Base-by-base conservation (phyloP, 768 basidiomycete genomes). In the Roridomyces roridus region DNA sequence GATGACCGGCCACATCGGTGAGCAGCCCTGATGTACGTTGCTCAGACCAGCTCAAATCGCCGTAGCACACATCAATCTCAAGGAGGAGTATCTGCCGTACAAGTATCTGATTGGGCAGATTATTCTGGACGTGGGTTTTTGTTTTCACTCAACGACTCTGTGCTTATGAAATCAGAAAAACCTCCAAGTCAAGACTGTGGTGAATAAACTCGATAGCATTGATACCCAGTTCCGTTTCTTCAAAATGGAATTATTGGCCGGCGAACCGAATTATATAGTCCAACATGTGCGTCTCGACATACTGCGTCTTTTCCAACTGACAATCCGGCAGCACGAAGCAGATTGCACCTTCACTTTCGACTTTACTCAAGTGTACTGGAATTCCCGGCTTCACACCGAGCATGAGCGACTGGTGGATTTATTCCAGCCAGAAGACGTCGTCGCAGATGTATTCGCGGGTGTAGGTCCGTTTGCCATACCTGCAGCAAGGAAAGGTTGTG, bases 281-380 rank as follows among this genome's bases (percentile, higher is more conserved):
- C 85, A 91, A 65, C 91, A 94, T 73, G 96, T 96, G 64, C 55
- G 88, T 75, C n/a, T 21, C 9, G 17, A 24, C 6, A n/a, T 12
- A 47, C 17, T 35, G 11, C 17, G 28, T 15, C 23, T 49, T 5
- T 28, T 35, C 51, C 57, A 29, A 60, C 41, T 26, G 42, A 29
- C 34, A 35, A 49, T 17, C 14, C 42, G 42, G 3, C 65, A 97
- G 95, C 81, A 81, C 60, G 96, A 99, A 77, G 85, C 88, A 8
- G 83, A 86, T 64, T 98, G 95, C 70, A 79, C 77, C 28, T 98
- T 98, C 73, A 88, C 82, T 2, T 98, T 99, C 66, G 95, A 99
- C 70, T 99, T 98, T 68, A 87, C 90, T 6, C 80, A 87, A 68
- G 97, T 98, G 12, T 99, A 99, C 73, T 99, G 96, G 96, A 99